Base-by-base conservation (phyloP, 805 yeast species). In the Candida corydali region DNA sequence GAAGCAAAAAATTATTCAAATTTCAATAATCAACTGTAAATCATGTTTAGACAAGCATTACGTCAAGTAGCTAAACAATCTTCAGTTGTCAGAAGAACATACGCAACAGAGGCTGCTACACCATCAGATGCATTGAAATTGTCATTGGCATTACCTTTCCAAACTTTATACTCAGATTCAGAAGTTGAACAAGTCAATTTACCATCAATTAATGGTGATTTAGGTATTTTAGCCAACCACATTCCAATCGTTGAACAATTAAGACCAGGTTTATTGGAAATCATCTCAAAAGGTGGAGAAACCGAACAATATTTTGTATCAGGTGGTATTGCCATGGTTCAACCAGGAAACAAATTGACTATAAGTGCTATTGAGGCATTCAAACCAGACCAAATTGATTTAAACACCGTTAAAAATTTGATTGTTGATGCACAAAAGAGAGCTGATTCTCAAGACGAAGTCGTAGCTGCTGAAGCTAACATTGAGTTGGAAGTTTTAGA, bases 161-260 rank as follows among this genome's bases (percentile, higher is more conserved):
- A 82, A 66, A 77, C 83, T 41, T 63, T 79, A 55, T 79, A 70
- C 61, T 54, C 77, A 36, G 76, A 76, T 38, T 60, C 57, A 87
- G 72, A 66, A 53, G 73, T 68, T 37, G 61, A 65, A 49, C 73
- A 93, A 75, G 98, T 93, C 52, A 93, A 93, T 73, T 75, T 93
- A 51, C 98, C 98, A 58, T 94, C 96, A 47, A 75, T 82, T 56
- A 81, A 93, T 50, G 98, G 98, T 64, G 94, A 86, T 61, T 78
- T 91, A 68, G 98, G 98, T 86, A 78, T 93, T 49, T 73, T 93
- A 60, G 96, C 98, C 54, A 83, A 86, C 73, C 98, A 93, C 80
- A 96, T 93, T 57, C 98, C 98, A 55, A 79, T 85, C 55, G 87
- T 91, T 47, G 98, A 93, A 73, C 95, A 93, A 76, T 80, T 93